Evolutionary conservation across 352 stramenopile genomes (phyloP).

Genomic region (Phytophthora aleatoria): DNA sequence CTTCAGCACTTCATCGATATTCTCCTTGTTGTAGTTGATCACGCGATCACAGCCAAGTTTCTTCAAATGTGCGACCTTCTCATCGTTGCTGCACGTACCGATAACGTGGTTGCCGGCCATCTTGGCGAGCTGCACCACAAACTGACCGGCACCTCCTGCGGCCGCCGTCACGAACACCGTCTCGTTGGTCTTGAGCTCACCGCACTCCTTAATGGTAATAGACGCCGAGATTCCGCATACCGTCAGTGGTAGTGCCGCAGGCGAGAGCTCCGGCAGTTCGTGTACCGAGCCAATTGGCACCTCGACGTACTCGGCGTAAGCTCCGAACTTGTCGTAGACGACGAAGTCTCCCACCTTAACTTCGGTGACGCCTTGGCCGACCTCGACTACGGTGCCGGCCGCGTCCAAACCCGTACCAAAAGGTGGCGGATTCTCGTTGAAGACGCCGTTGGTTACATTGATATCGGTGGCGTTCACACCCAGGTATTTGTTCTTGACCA

Average conservation of each 20-base stretch:
- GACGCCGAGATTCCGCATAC: slow-evolving; percentile 54
- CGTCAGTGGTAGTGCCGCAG: slow-evolving; percentile 38
- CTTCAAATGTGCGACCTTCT: slow-evolving; percentile 77
- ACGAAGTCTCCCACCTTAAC: slow-evolving; percentile 49
- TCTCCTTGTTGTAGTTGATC: slow-evolving; percentile 79
- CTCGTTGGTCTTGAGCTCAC: slow-evolving; percentile 53
- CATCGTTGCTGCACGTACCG: slow-evolving; percentile 75
- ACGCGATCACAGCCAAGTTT: slow-evolving; percentile 65
- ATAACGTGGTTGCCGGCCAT: slow-evolving; percentile 78
- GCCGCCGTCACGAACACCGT: slow-evolving; percentile 60
- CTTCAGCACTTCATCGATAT: slow-evolving; percentile 34
- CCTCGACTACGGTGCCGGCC: slow-evolving; percentile 41
- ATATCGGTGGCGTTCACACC: slow-evolving; percentile 59
- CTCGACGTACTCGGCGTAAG: slow-evolving; percentile 49
- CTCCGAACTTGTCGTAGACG: slow-evolving; percentile 43
- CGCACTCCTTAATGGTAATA: slow-evolving; percentile 52
- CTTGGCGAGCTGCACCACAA: slow-evolving; percentile 83
- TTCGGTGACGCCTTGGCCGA: slow-evolving; percentile 42
- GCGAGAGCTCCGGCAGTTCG: slow-evolving; percentile 30
- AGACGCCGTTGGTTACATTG: slow-evolving; percentile 57
- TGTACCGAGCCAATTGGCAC: slow-evolving; percentile 38
- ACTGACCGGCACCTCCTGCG: slow-evolving; percentile 75
- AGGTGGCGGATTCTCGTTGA: slow-evolving; percentile 43
- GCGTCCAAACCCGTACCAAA: slow-evolving; percentile 55
- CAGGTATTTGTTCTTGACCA: slow-evolving; percentile 45